phyloP scores from a whole-genome alignment of 2,329 filamentous ascomycete genomes.

The Pseudogymnoascus sp. region DNA sequence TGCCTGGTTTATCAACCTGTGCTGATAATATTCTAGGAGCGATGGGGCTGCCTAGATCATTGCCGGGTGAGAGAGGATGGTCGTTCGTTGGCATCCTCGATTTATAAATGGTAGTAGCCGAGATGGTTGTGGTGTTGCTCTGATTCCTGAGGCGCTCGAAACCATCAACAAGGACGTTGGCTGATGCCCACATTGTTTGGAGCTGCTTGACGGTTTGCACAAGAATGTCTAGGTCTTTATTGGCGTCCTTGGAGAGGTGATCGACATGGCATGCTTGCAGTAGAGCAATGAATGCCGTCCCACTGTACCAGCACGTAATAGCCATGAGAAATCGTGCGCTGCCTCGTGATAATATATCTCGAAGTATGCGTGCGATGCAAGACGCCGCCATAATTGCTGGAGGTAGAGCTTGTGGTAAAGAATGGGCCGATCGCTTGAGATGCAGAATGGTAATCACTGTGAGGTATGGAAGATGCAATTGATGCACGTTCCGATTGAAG shows the following conservation, averaged over 20 bases:
- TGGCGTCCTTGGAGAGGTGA: slow-evolving; percentile 26
- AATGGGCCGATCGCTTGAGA: slow-evolving; percentile 30
- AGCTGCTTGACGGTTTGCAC: slow-evolving; percentile 29
- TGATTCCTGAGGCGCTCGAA: slow-evolving; percentile 25
- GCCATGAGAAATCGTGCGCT: slow-evolving; percentile 35
- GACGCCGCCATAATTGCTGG: slow-evolving; percentile 33
- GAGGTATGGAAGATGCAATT: slow-evolving; percentile 36
- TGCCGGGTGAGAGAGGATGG: neutral
- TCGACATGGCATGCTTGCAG: slow-evolving; percentile 33
- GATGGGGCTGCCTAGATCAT: neutral
- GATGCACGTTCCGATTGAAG: slow-evolving; percentile 36
- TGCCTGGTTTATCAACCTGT: slow-evolving; percentile 15
- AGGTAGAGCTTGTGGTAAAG: slow-evolving; percentile 32
- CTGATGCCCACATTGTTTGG: slow-evolving; percentile 31
- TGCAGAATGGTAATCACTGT: slow-evolving; percentile 36
- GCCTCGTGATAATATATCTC: slow-evolving; percentile 33
- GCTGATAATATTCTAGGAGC: neutral
- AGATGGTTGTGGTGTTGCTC: slow-evolving; percentile 8
- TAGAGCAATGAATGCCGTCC: slow-evolving; percentile 35
- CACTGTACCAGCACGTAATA: slow-evolving; percentile 37
- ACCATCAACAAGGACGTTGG: slow-evolving; percentile 29
- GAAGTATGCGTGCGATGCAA: slow-evolving; percentile 32
- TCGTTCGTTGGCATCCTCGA: neutral
- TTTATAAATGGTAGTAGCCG: neutral
- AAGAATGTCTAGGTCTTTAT: slow-evolving; percentile 30